Evolutionary conservation across 768 basidiomycete species (phyloP), one percentile per base, ranked within the genome.

Genomic region (Trametes cinnabarina): DNA sequence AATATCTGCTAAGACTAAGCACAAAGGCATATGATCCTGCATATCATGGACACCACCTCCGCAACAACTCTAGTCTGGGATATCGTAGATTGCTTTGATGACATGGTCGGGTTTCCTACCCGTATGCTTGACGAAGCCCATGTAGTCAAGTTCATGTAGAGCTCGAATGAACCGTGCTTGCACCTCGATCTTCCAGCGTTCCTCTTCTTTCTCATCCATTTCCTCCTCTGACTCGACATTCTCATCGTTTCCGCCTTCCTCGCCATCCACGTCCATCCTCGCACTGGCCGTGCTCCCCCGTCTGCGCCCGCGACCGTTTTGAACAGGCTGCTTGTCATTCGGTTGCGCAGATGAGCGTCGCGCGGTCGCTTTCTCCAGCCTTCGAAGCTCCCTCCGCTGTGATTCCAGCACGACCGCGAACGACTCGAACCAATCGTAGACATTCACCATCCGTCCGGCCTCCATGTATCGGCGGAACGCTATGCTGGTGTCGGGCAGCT

Each of bases 401-500:
- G 72, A 73, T 68, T 90, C 89, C 51, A 93, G 71, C 30, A 82
- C 86, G 20, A 77, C 70, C 30, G 81, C 78, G 69, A 94, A 94
- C 22, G 87, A 81, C 63, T 90, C 85, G 65, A 85, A 92, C 92
- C 91, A 93, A 70, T 94, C 92, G 68, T 89, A 92, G 2, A 92
- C 80, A 66, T 94, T 94, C 71, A 94, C 83, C 82, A 88, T 81
- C 72, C 80, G 86, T 43, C 89, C 90, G 46, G 88, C 87, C 65
- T 92, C 86, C 41, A 86, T 76, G 71, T 92, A 94, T 20, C 90
- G 79, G 46, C 74, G 75, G 74, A 93, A 90, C 14, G 93, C 74
- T 56, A 93, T 88, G 64, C 82, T 86, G 1, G 83, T 86, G 63
- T 94, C 92, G 0, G 90, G 86, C 40, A 88, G 77, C 44, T 80